Conservation (phyloP, 768 basidiomycete species). For the Xanthoconium stramineum region DNA sequence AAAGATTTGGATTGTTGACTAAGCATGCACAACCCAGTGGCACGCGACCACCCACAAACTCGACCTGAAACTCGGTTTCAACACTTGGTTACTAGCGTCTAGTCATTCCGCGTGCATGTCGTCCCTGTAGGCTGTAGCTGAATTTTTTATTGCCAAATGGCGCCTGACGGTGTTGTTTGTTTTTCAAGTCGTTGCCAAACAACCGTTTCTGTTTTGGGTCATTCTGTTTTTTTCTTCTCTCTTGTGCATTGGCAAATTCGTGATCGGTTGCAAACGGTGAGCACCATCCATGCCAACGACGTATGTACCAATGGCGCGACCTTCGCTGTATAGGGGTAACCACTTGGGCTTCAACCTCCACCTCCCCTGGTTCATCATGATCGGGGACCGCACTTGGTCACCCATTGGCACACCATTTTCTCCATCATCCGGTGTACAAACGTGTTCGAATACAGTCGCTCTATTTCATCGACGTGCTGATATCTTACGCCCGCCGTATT, state of each 20-base stretch:
- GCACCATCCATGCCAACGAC: background rate
- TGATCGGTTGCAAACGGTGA: background rate
- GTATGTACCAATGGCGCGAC: background rate
- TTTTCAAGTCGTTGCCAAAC: constrained; percentile 17
- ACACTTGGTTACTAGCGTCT: background rate
- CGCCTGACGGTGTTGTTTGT: constrained; percentile 5
- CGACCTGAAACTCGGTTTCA: background rate
- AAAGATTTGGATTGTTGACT: constrained; percentile 27
- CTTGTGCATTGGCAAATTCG: background rate
- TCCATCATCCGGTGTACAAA: too few relatives aligned
- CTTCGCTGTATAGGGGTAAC: background rate
- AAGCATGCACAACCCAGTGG: constrained; percentile 7
- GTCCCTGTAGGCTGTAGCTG: background rate
- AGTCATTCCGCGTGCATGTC: background rate
- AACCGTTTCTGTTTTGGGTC: constrained; percentile 6
- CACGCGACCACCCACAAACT: constrained; percentile 14
- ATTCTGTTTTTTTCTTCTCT: background rate
- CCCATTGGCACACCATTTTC: background rate
- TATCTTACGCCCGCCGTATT: background rate
- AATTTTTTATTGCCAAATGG: background rate
- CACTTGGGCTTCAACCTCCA: background rate
- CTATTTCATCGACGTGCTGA: background rate
- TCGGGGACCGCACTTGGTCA: too few relatives aligned
- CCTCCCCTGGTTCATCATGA: background rate
- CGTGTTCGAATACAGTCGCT: background rate